Evolutionary conservation across 164 flowering plant species (phyloP).

Genomic region (Vitis rupestris): DNA sequence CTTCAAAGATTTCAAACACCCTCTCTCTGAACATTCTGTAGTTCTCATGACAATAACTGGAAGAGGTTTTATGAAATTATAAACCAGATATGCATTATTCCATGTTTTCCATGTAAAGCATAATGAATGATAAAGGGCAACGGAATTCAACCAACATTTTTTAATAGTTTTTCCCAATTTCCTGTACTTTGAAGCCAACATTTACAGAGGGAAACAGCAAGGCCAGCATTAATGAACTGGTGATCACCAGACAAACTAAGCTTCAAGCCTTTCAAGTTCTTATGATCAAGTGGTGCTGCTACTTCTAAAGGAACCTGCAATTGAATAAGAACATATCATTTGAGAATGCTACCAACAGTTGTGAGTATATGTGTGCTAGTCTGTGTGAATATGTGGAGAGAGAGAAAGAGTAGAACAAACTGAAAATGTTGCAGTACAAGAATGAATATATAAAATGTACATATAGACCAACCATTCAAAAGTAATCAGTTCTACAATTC

Average conservation of each 20-base stretch:
- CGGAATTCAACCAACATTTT: slow-evolving; percentile 37
- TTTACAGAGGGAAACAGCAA: slow-evolving; percentile 74
- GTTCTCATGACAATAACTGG: background rate
- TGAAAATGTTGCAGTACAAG: too few species aligned
- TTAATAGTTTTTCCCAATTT: slow-evolving; percentile 44
- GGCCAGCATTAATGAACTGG: slow-evolving; percentile 75
- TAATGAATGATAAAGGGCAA: background rate
- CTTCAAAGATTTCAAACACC: too few species aligned
- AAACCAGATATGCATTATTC: background rate
- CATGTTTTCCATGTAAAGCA: background rate
- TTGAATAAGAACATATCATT: slow-evolving; percentile 10
- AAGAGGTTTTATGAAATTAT: background rate
- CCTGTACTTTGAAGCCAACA: slow-evolving; percentile 78
- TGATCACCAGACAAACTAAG: slow-evolving; percentile 87
- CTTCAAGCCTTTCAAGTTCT: slow-evolving; percentile 39
- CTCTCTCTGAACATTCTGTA: background rate
- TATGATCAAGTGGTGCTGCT: slow-evolving; percentile 49
- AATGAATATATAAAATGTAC: too few species aligned
- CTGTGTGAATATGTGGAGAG: too few species aligned
- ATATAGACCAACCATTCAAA: too few species aligned
- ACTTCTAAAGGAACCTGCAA: slow-evolving; percentile 72
- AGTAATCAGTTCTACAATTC: too few species aligned
- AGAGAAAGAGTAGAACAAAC: too few species aligned
- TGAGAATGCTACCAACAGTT: background rate
- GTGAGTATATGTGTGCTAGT: too few species aligned